A percentile compares a stretch with the other conserved stretches of the same genome.
Conservation (phyloP, 73 alveolate species). For the Loxodes magnus region DNA sequence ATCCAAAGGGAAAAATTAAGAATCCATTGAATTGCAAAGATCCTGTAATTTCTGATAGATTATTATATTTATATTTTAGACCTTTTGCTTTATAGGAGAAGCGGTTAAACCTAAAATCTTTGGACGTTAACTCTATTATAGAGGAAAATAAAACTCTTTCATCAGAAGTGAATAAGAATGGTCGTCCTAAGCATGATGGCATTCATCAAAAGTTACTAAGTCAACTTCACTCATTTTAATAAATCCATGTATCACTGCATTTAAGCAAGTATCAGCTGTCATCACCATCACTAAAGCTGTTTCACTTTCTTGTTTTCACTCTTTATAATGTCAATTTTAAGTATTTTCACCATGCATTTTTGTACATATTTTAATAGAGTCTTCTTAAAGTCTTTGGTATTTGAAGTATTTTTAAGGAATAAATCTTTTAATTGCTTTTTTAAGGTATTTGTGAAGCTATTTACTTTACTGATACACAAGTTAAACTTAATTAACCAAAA, state of each 20-base stretch:
- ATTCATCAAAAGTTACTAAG: constrained; percentile 2
- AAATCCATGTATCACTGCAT: background rate
- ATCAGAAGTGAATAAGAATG: background rate
- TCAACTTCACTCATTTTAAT: background rate
- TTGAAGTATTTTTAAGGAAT: too few relatives aligned
- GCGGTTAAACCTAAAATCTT: constrained; percentile 3
- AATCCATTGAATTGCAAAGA: background rate
- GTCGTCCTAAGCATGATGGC: background rate
- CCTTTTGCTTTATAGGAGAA: background rate
- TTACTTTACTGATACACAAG: too few relatives aligned
- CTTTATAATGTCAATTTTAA: too few relatives aligned
- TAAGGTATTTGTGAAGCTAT: too few relatives aligned
- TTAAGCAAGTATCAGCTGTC: background rate
- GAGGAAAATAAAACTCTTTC: constrained; percentile 5
- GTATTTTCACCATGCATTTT: too few relatives aligned
- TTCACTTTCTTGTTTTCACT: too few relatives aligned
- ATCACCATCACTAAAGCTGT: background rate
- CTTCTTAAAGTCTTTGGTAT: too few relatives aligned
- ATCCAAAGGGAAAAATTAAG: background rate
- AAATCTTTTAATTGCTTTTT: too few relatives aligned
- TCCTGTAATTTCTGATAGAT: background rate
- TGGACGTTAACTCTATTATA: background rate
- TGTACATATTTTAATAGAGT: too few relatives aligned
- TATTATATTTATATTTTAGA: background rate
- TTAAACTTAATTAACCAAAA: too few relatives aligned